These are phyloP conservation scores for Talaromyces sp. DNA, from an alignment of 2,329 filamentous ascomycete species.

Conservation along the genomic window DNA sequence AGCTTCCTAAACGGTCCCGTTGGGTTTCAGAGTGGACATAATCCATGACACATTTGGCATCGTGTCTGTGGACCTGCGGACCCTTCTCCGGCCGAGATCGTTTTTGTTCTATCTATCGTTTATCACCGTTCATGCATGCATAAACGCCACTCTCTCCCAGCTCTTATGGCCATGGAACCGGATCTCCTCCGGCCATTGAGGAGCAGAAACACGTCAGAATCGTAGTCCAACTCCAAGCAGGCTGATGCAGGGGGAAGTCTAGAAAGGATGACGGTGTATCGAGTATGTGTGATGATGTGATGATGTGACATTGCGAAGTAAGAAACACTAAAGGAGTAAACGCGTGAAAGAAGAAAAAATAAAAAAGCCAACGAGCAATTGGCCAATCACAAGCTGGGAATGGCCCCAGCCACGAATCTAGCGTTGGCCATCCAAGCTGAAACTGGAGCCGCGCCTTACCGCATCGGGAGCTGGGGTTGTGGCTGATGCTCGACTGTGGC, in stretches of 20 bases:
- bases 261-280: background rate
- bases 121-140: background rate
- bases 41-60: background rate
- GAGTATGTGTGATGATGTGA: background rate
- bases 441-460: constrained; percentile 6
- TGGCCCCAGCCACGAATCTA: background rate
- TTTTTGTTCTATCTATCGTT: background rate
- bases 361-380: background rate
- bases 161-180: background rate
- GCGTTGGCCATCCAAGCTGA: constrained; percentile 2
- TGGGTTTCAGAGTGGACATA: background rate
- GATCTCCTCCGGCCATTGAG: background rate
- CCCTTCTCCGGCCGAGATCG: background rate
- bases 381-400: background rate
- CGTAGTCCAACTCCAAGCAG: background rate
- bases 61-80: background rate
- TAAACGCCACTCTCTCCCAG: constrained; percentile 2
- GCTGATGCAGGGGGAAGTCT: background rate
- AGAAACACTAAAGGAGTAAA: background rate
- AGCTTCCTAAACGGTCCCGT: background rate
- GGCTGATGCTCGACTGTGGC: constrained; percentile 4
- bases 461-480: background rate
- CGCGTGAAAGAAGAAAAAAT: background rate
- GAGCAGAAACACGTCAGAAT: background rate
- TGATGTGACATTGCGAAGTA: too few species aligned